Base-by-base conservation (phyloP, 208 protist genomes). In the Leishmania gerbilli region DNA sequence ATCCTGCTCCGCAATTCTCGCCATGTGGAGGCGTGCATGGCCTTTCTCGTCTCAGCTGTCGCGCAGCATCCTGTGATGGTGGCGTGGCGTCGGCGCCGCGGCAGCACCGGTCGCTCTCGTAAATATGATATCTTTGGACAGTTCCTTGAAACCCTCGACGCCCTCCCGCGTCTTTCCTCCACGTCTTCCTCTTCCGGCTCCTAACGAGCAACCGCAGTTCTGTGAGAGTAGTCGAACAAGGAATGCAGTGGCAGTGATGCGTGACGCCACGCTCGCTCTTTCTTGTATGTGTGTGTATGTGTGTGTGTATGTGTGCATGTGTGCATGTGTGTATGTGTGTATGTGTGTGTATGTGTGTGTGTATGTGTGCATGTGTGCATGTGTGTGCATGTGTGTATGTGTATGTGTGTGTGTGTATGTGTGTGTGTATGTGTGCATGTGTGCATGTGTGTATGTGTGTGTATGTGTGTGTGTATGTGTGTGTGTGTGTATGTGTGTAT, bases 1-100 rank as follows among this genome's bases (percentile, higher is more conserved):
- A 90, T 96, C 74, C 78, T 95, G 27, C 91, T 94, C 27, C 84
- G 89, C n/a, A 96, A 97, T 84, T 95, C 90, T 27, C 82, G 92
- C 6, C 81, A 86, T 51, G 92, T 97, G 49, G 92, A 97, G 75
- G 88, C 89, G 27, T 96, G 93, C 71, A 88, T 90, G 13, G 79
- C 89, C 3, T 97, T 96, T 76, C 82, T 97, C n/a, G 80, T 91
- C 5, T 67, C 88, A 0, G 86, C 87, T 9, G 92, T 97, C 7
- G 71, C 81, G 51, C 88, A 88, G 69, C 90, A 97, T 76, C 92
- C 91, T 24, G 85, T 96, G 58, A 91, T 95, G 87, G 71, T 87
- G 45, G 83, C 86, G 60, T 97, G 93, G 90, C 75, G 86, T 34
- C 79, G 89, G 64, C 72, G 88, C 42, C 80, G 86, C 74, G 77